Base-by-base conservation (phyloP, 2,329 filamentous ascomycete species). In the Cryphonectria japonica region DNA sequence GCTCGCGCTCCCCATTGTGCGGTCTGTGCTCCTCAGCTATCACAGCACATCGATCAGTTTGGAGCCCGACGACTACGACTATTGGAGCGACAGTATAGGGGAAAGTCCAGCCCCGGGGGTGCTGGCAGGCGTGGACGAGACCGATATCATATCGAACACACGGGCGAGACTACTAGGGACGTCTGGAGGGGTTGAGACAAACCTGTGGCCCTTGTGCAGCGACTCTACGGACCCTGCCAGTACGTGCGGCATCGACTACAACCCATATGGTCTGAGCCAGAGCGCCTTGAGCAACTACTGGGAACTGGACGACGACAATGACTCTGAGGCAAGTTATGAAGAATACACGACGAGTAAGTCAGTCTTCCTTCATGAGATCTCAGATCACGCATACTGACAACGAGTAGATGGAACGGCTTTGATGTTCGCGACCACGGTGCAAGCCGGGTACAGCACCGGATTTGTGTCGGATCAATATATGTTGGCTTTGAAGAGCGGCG, bases 161-260 rank as follows among this genome's bases (percentile, higher is more conserved):
- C 64, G 69, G 14, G 34, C 16, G n/a, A 67, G 34, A 14, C 57
- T 70, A 43, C 32, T 16, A 22, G 29, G n/a, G 8, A 68, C 57
- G 7, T 26, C 46, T 29, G 69, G 69, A 7, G 69, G 69, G 2
- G 32, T 68, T 16, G 69, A 70, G 43, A 29, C n/a, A 16, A 46
- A 19, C 19, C 39, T 70, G 26, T 70, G 69, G 69, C 69, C 69
- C 32, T 34, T 62, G 26, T 70, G 69, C n/a, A 67, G 67, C 32
- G 57, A 62, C 57, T 22, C 34, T 37, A 37, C 19, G n/a, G 14
- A 13, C 3, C 13, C 62, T 2, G 22, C 7, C 1, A 34, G 50
- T 41, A 61, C 63, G 22, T 70, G 69, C 26, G 69, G 69, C 43
- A 63, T 68, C 59, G 32, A 7, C 2, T 70, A 70, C 37, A 60